Base-by-base conservation (phyloP, 192 early-diverging fungal genomes). In the Coemansia sp. region DNA sequence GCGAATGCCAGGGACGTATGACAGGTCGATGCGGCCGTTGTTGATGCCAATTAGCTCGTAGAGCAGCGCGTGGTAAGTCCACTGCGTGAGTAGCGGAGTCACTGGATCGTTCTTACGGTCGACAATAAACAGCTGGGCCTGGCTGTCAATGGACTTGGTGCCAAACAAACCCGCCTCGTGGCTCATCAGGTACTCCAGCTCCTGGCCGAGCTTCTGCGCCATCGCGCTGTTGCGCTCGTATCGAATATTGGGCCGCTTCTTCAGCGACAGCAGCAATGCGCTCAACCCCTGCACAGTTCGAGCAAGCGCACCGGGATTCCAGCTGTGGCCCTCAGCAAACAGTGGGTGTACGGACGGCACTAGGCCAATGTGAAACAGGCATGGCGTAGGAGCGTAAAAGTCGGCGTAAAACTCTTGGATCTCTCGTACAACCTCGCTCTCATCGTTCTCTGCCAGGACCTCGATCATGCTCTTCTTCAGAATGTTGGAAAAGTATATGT, bases 11-110 rank as follows among this genome's bases (percentile, higher is more conserved):
- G 95, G 91, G 9, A 98, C 87, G n/a, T 84, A 68, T 4, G 93
- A 90, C 68, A 99, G 84, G 71, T 98, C 95, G 1, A 99, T 94
- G 35, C 95, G 83, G 32, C 95, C 95, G 70, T 98, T 97, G 49
- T 79, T 83, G 45, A 99, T 95, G 0, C 97, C 97, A 53, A 98
- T 86, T 58, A 96, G 80, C 64, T 98, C 97, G 75, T 99, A 94
- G 8, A 98, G 92, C 92, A 99, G 94, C 4, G 97, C 96, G 67
- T 99, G 96, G 69, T 99, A 99, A 5, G 96, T 99, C 97, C 97
- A 99, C 70, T 97, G 97, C 11, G 88, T 89, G 12, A 99, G 85
- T 15, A 99, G 77, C 11, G 97, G 96, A 0, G 96, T 98, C 3
- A 98, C 91, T 2, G 97, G 96, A 65, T 99, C 97, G 71, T 96